Base-by-base conservation (phyloP, 805 yeast species). In the Metschnikowia anglica region DNA sequence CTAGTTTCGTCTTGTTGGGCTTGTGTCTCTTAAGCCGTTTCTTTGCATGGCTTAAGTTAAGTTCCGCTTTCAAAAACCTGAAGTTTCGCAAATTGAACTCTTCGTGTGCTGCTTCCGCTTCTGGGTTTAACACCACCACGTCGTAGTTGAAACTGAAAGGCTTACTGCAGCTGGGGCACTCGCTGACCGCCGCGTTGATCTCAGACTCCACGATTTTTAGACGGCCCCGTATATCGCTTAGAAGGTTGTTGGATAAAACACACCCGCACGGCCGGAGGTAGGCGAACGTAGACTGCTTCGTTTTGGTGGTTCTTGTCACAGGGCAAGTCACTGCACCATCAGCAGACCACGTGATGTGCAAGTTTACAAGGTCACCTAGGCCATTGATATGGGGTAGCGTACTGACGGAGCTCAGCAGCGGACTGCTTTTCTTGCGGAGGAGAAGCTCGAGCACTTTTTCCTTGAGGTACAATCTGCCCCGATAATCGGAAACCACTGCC, bases 401-500 rank as follows among this genome's bases (percentile, higher is more conserved):
- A 16, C 12, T 34, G 17, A 12, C 23, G 30, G 21, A 19, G 17
- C 24, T 11, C 21, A 20, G 15, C 21, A 11, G 11, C 19, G 30
- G 38, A 11, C 29, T 34, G 20, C 53, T 53, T 18, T 62, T 65
- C 28, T 59, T 58, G 10, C 67, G 63, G 2, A 85, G 49, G 4
- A 88, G 56, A 56, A 73, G 70, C 52, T 83, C 83, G 5, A 88
- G 54, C 0, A 85, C 58, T 21, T 80, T 62, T 44, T 80, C 85
- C 47, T 85, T 85, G 49, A 82, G 77, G 60, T 74, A 85, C 4
- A 88, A 54, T 23, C 68, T 58, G 0, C 97, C 97, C 37, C 65
- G 65, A 56, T 70, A 81, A 60, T 88, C 96, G 25, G 87, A 75
- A 1, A 84, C 83, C 1, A 86, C 63, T 0, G 83, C 84, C 4